Evolutionary conservation across 208 protist species (phyloP).

Genomic region (Novymonas esmeraldas): DNA sequence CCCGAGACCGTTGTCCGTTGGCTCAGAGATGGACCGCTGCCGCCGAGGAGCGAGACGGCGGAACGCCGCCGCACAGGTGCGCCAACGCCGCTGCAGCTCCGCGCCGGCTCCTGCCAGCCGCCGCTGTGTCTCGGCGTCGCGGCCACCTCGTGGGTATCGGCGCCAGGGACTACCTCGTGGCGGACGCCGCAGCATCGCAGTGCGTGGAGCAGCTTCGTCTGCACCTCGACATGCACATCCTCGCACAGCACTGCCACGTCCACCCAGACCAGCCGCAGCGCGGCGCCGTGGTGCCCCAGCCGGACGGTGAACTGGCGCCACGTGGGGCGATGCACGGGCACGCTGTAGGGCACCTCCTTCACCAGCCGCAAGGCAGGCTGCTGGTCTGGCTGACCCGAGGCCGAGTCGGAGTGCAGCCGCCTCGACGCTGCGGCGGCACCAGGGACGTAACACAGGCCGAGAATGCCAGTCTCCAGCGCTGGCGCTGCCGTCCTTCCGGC

Average conservation of each 20-base stretch:
- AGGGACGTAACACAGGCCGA: constrained; percentile 22
- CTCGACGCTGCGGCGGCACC: not conserved
- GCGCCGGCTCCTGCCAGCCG: not conserved
- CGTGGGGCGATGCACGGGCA: constrained; percentile 35
- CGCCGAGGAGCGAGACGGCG: not conserved
- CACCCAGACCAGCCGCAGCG: constrained; percentile 58
- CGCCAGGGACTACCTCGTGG: constrained; percentile 2
- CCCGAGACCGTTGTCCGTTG: constrained; percentile 21
- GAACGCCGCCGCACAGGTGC: not conserved
- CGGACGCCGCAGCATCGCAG: constrained; percentile 58
- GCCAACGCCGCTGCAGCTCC: not conserved
- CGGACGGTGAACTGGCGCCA: constrained; percentile 51
- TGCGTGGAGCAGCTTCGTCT: constrained; percentile 47
- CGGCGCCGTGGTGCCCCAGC: constrained; percentile 58
- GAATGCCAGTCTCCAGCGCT: constrained; percentile 12
- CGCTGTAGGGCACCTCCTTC: constrained; percentile 33
- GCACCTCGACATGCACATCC: constrained; percentile 41
- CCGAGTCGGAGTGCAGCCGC: not conserved
- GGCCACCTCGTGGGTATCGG: not conserved
- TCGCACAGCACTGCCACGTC: constrained; percentile 50
- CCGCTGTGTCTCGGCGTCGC: not conserved
- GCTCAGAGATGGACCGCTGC: constrained; percentile 15
- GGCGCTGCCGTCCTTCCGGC: not conserved
- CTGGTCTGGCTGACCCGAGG: not conserved
- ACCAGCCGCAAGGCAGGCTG: constrained; percentile 15